Conservation (phyloP, 2,329 filamentous ascomycete genomes). For the Colletotrichum sp. region DNA sequence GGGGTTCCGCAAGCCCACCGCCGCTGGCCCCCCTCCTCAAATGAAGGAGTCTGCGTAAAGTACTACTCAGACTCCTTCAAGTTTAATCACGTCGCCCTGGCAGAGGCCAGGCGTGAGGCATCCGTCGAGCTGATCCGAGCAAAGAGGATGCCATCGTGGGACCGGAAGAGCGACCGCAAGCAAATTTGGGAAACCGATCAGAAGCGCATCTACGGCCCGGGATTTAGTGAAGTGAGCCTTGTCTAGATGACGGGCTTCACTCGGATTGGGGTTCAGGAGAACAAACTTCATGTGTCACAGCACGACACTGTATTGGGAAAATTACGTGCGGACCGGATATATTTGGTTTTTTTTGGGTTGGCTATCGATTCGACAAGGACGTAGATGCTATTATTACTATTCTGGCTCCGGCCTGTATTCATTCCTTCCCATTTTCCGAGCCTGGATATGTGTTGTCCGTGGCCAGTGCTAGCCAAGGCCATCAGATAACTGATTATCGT, state of each 20-base stretch:
- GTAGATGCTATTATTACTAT: slow-evolving; percentile 17
- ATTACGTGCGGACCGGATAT: background rate
- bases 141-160: slow-evolving; percentile 15
- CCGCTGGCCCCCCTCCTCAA: slow-evolving; percentile 23
- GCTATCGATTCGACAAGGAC: slow-evolving; percentile 4
- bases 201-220: slow-evolving; percentile 17
- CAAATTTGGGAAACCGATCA: slow-evolving; percentile 13
- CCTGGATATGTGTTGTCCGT: background rate
- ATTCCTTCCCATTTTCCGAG: background rate
- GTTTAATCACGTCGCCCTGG: slow-evolving; percentile 3
- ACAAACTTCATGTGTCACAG: background rate
- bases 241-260: slow-evolving; percentile 19
- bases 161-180: slow-evolving; percentile 2
- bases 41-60: slow-evolving; percentile 23
- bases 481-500: background rate
- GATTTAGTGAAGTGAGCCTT: slow-evolving; percentile 21
- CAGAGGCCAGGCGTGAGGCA: slow-evolving; percentile 12
- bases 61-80: slow-evolving; percentile 8
- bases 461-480: background rate
- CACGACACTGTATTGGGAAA: background rate
- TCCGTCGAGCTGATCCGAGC: slow-evolving; percentile 12
- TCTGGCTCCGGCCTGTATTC: slow-evolving; percentile 4
- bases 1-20: slow-evolving; percentile 36
- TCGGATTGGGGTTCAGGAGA: background rate
- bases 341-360: slow-evolving; percentile 8